Percentiles rank a stretch among this genome's conserved stretches.
Evolutionary conservation across 2,329 filamentous ascomycete genomes (phyloP).

Genomic region (Neonectria punicea): DNA sequence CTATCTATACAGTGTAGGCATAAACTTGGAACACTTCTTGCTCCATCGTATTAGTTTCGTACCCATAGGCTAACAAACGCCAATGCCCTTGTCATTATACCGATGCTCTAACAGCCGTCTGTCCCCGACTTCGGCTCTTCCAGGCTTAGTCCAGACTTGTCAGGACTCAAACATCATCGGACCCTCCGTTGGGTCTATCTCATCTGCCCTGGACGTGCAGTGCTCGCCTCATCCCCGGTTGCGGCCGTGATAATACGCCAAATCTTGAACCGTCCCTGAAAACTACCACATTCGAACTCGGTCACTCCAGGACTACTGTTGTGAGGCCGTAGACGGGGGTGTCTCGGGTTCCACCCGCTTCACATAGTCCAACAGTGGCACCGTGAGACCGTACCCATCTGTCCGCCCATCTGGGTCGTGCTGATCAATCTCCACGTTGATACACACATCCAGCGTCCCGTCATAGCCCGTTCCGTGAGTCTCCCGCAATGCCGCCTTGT

Average conservation of each 20-base stretch:
- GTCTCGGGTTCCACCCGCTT: conserved; percentile 40
- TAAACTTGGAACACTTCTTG: not conserved
- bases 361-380: conserved; percentile 73
- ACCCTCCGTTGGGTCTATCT: conserved; percentile 9
- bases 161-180: conserved; percentile 8
- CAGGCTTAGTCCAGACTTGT: conserved; percentile 18
- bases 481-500: conserved; percentile 74
- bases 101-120: not conserved
- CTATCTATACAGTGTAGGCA: not conserved
- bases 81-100: conserved; percentile 1
- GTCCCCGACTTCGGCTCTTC: conserved; percentile 16
- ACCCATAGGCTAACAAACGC: not conserved
- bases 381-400: conserved; percentile 82
- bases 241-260: conserved; percentile 9
- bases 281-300: not conserved
- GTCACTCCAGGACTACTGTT: not conserved
- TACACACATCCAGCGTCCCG: conserved; percentile 79
- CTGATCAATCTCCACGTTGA: conserved; percentile 90
- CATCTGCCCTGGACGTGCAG: conserved; percentile 2
- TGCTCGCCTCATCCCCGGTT: not conserved
- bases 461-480: conserved; percentile 66
- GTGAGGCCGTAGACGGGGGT: conserved; percentile 37
- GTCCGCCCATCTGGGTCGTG: conserved; percentile 84
- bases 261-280: not conserved
- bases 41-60: conserved; percentile 10